phyloP scores from a whole-genome alignment of 148 eudicot species.

The Cornus florida region DNA sequence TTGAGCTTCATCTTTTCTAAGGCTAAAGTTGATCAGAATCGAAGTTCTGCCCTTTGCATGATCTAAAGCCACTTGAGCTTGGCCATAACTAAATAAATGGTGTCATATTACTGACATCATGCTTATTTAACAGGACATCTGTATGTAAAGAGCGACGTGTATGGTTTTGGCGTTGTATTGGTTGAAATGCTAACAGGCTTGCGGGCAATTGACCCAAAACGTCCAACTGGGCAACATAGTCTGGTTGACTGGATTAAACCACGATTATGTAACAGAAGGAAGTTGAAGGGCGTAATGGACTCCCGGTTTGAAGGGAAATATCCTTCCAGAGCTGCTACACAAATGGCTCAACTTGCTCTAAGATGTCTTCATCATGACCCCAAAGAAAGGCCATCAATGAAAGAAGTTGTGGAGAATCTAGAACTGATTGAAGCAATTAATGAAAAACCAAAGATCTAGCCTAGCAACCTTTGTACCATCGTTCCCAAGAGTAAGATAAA shows the following conservation, averaged over 20 bases:
- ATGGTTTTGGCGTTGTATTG: slow-evolving; percentile 81
- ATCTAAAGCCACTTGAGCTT: too few relatives aligned
- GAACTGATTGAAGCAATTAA: slow-evolving; percentile 36
- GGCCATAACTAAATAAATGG: too few relatives aligned
- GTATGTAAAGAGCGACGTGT: slow-evolving; percentile 80
- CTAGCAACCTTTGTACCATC: too few relatives aligned
- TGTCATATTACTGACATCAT: too few relatives aligned
- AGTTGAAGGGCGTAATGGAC: slow-evolving; percentile 65
- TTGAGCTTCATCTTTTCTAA: too few relatives aligned
- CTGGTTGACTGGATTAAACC: too few relatives aligned
- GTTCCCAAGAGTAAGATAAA: too few relatives aligned
- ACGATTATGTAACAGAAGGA: slow-evolving; percentile 42
- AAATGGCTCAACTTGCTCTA: slow-evolving; percentile 65
- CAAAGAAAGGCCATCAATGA: slow-evolving; percentile 67
- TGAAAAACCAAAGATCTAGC: too few relatives aligned
- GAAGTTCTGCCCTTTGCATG: too few relatives aligned
- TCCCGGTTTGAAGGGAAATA: slow-evolving; percentile 65
- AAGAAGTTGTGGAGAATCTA: slow-evolving; percentile 59
- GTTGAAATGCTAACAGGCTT: slow-evolving; percentile 70
- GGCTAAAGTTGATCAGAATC: too few relatives aligned
- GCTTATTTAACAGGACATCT: slow-evolving; percentile 61
- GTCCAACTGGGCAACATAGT: too few relatives aligned
- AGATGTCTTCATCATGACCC: slow-evolving; percentile 55
- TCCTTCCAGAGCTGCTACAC: slow-evolving; percentile 57
- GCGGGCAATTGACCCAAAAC: slow-evolving; percentile 56